A percentile compares a stretch with the other conserved stretches of the same genome.
These are phyloP conservation scores for Massarina eburnea DNA, from an alignment of 2,329 filamentous ascomycete genomes.

Conservation along the genomic window DNA sequence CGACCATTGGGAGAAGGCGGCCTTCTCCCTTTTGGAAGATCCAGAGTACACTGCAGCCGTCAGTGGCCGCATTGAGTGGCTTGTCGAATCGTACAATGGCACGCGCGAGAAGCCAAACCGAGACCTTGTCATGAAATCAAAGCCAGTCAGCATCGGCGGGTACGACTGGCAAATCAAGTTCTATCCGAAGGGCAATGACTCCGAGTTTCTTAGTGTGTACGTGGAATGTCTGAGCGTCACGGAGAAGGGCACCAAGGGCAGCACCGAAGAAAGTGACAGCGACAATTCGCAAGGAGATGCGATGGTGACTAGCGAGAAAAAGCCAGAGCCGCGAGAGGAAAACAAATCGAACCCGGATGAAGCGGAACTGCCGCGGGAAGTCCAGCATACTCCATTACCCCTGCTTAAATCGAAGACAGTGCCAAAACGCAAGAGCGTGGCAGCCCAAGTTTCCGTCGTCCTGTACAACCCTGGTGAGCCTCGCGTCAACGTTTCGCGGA, in stretches of 20 bases:
- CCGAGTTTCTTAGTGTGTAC: slow-evolving; percentile 61
- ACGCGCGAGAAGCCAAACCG: slow-evolving; percentile 62
- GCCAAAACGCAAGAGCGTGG: slow-evolving; percentile 47
- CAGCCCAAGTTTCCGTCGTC: slow-evolving; percentile 64
- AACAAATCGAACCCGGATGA: neutral
- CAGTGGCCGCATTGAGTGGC: slow-evolving; percentile 61
- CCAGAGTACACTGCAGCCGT: slow-evolving; percentile 58
- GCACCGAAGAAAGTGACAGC: slow-evolving; percentile 1
- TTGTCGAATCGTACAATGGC: slow-evolving; percentile 60
- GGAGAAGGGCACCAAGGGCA: slow-evolving; percentile 8
- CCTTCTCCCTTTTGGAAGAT: slow-evolving; percentile 59
- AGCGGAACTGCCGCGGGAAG: slow-evolving; percentile 12
- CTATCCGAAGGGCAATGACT: slow-evolving; percentile 63
- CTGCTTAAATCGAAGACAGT: slow-evolving; percentile 34
- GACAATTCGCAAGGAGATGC: slow-evolving; percentile 8
- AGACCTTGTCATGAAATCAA: slow-evolving; percentile 61
- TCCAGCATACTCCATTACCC: slow-evolving; percentile 41
- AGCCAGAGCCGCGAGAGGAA: neutral
- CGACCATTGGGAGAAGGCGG: slow-evolving; percentile 60
- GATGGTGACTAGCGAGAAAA: slow-evolving; percentile 9
- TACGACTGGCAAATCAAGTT: slow-evolving; percentile 68
- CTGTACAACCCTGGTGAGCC: slow-evolving; percentile 66
- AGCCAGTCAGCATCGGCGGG: slow-evolving; percentile 57
- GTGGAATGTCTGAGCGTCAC: slow-evolving; percentile 60
- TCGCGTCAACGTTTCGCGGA: slow-evolving; percentile 58